phyloP scores from a whole-genome alignment of 2,329 filamentous ascomycete genomes.

The Claviceps sp. region DNA sequence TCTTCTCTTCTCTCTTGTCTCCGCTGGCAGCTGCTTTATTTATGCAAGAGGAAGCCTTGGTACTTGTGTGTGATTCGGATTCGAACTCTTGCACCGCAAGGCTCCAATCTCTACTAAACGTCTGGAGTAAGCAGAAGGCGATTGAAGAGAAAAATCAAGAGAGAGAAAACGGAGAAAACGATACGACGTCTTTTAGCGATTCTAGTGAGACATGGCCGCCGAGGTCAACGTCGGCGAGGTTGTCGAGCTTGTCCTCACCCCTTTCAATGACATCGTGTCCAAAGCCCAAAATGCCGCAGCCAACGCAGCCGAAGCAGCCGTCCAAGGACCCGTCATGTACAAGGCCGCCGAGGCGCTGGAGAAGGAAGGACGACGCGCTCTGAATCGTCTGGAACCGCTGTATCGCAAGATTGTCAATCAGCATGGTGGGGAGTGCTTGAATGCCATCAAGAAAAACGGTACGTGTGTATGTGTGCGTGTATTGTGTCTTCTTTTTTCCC shows the following conservation, averaged over 20 bases:
- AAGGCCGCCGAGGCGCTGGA: conserved; percentile 33
- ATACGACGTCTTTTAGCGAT: background rate
- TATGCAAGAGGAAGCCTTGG: background rate
- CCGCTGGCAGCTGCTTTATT: background rate
- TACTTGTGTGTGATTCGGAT: background rate
- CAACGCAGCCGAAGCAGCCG: conserved; percentile 36
- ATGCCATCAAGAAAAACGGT: conserved; percentile 41
- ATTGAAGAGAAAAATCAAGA: background rate
- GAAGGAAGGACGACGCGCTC: conserved; percentile 34
- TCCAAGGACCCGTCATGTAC: conserved; percentile 29
- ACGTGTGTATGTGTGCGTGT: conserved; percentile 9
- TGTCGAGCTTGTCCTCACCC: conserved; percentile 31
- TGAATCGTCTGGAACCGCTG: conserved; percentile 38
- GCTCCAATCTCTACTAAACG: too few species aligned
- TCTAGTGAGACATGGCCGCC: background rate
- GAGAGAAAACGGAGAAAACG: background rate
- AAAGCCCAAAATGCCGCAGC: conserved; percentile 33
- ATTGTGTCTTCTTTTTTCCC: background rate
- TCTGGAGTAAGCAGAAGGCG: too few species aligned
- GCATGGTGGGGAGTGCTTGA: conserved; percentile 35
- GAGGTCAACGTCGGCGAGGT: conserved; percentile 23
- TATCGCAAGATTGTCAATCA: conserved; percentile 34
- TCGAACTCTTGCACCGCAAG: too few species aligned
- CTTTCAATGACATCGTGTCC: conserved; percentile 39
- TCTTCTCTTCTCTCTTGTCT: background rate